Base-by-base conservation (phyloP, 2,329 filamentous ascomycete genomes). In the Whalleya microplaca region DNA sequence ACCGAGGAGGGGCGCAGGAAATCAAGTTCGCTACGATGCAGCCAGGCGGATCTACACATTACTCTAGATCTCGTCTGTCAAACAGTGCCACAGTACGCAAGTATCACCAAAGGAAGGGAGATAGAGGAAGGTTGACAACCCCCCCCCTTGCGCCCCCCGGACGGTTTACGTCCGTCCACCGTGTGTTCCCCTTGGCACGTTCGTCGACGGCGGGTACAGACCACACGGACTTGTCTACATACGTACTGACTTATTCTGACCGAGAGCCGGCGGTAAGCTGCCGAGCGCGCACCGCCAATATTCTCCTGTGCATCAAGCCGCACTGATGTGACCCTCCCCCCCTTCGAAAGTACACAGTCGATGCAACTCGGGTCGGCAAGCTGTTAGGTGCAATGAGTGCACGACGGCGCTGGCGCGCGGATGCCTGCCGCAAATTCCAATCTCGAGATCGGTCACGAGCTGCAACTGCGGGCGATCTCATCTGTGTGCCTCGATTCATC, bases 41-140 rank as follows among this genome's bases (percentile, higher is more conserved):
- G 47, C 50, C 52, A 64, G 65, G 62, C 64, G 54, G 58, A 67
- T 67, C 65, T 65, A 53, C 64, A 61, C 58, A 58, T 57, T 63
- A 62, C 63, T 63, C 58, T 57, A 66, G 63, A 67, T 68, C 66
- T 69, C 55, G 57, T 61, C 61, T 57, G 57, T 59, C 58, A 52
- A 53, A 57, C 56, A 50, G 23, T 27, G 23, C 23, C 23, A 27
- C 23, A 27, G 23, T 27, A n/a, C n/a, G n/a, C n/a, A 27, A 27
- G 23, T 27, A 27, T 27, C 23, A 27, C 23, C 23, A 27, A 9
- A 27, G 23, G 23, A 27, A 27, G 23, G 23, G 23, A 9, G 41
- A 18, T 2, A 20, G 19, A 16, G 41, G 27, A 48, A 40, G 41
- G 41, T 27, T 27, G 9, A 9, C 23, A 27, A 27, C 23, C 23